Conservation (phyloP, 192 early-diverging fungal genomes). For the Rhizophagus clarus region DNA sequence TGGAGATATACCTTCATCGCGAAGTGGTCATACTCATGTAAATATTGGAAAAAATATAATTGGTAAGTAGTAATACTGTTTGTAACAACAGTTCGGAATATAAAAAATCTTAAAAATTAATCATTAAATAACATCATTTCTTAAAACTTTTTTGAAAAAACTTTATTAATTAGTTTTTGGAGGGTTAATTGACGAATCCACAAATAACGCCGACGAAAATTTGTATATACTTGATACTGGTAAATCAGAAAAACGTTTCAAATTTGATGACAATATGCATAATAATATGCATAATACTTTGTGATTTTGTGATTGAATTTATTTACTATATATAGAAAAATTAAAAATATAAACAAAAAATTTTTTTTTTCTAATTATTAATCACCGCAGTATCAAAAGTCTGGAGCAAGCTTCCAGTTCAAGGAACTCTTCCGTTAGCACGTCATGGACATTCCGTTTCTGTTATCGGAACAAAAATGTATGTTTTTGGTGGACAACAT, state of each 20-base stretch:
- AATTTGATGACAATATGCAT: not conserved
- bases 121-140: not conserved
- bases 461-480: slow-evolving; percentile 49
- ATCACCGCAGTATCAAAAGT: slow-evolving; percentile 35
- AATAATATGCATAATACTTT: not conserved
- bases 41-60: slow-evolving; percentile 51
- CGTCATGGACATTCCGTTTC: slow-evolving; percentile 52
- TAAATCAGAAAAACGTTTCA: slow-evolving; percentile 21
- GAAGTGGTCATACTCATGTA: slow-evolving; percentile 46
- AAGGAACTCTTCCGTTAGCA: slow-evolving; percentile 29
- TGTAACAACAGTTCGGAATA: no score
- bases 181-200: slow-evolving; percentile 34
- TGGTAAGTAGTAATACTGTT: slow-evolving; percentile 39
- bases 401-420: slow-evolving; percentile 37
- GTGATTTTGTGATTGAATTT: not conserved
- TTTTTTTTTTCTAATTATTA: not conserved
- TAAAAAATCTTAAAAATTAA: not conserved
- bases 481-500: slow-evolving; percentile 52
- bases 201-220: slow-evolving; percentile 38
- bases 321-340: not conserved
- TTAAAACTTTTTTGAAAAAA: not conserved
- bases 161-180: slow-evolving; percentile 40
- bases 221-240: slow-evolving; percentile 47
- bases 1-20: slow-evolving; percentile 45
- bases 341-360: no score